Evolutionary conservation across 352 stramenopile species (phyloP), one percentile per base, ranked within the genome.

Genomic region (Globisporangium megalacanthum): DNA sequence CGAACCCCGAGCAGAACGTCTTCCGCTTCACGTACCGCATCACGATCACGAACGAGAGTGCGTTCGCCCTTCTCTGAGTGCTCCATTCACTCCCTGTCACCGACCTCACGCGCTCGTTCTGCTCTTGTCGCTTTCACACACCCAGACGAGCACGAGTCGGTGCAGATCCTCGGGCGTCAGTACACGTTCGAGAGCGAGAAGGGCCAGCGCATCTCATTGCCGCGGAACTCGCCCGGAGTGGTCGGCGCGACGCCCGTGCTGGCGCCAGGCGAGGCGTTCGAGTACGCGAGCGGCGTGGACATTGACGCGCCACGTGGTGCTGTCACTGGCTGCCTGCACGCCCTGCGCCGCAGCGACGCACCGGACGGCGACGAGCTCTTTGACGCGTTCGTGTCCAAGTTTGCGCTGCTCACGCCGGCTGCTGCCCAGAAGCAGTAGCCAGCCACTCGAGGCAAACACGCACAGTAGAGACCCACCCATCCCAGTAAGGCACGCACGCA

Each of bases 21-120:
- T 92, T 79, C 67, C 77, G 80, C 53, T 92, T 88, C 62, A 88
- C 78, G 52, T 92, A 92, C 50, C 78, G 83, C 48, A 58, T 92
- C 29, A 86, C 75, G 47, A 89, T 92, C 60, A 88, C 76, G 19
- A 91, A 92, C 63, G 63, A 85, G 58, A 86, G 83, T 89, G 62
- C 59, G 64, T 29, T 29, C 25, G 25, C 25, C 25, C 25, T 29
- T 29, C 33, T 7, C 1, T 49, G 48, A 52, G 54, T 46, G 9
- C 0, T 36, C 47, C 25, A 29, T 29, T 37, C 9, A 11, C 0
- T 29, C 9, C 14, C n/a, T 47, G 3, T 3, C 8, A 17, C n/a
- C 64, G 17, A 47, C 9, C 22, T 4, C 5, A 6, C 17, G 17
- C 22, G 25, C 48, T 11, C 7, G 11, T 15, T 7, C 10, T 25